Conservation (phyloP, 495 filamentous ascomycete species). For the Letharia lupina region DNA sequence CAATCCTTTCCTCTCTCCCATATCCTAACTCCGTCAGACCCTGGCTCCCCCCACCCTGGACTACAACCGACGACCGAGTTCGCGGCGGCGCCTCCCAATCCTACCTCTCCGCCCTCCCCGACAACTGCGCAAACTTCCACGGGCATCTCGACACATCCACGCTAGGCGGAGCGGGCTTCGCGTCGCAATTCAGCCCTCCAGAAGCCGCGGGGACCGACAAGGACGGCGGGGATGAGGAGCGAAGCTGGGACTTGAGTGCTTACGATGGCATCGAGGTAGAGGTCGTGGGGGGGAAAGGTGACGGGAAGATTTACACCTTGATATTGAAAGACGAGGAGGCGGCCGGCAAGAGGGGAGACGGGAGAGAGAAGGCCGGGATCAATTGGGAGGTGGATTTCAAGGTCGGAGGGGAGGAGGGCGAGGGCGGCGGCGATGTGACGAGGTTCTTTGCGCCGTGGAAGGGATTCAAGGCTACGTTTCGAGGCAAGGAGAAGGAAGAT, state of each 20-base stretch:
- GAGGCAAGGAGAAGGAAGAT: conserved; percentile 55
- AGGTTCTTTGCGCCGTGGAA: conserved; percentile 48
- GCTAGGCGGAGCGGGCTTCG: conserved; percentile 76
- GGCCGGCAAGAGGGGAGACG: conserved; percentile 46
- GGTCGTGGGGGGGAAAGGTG: conserved; percentile 24
- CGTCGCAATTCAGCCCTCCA: conserved; percentile 52
- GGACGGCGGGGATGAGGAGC: conserved; percentile 31
- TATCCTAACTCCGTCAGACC: conserved; percentile 33
- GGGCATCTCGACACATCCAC: conserved; percentile 65
- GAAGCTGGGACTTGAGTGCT: conserved; percentile 46
- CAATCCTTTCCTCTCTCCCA: not conserved
- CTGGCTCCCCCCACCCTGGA: conserved; percentile 56
- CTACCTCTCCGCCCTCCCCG: conserved; percentile 33
- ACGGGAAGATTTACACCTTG: conserved; percentile 59
- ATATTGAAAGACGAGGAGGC: conserved; percentile 61
- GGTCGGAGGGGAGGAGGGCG: conserved; percentile 42
- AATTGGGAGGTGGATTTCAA: conserved; percentile 41
- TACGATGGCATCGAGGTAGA: conserved; percentile 48
- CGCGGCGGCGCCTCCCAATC: conserved; percentile 62
- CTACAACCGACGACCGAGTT: conserved; percentile 59
- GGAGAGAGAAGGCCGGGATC: conserved; percentile 53
- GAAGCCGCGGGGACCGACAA: conserved; percentile 30
- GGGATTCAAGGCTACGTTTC: conserved; percentile 61
- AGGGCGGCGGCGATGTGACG: conserved; percentile 23
- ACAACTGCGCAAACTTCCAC: conserved; percentile 42